Base-by-base conservation (phyloP, 192 early-diverging fungal species). In the Coemansia sp. region DNA sequence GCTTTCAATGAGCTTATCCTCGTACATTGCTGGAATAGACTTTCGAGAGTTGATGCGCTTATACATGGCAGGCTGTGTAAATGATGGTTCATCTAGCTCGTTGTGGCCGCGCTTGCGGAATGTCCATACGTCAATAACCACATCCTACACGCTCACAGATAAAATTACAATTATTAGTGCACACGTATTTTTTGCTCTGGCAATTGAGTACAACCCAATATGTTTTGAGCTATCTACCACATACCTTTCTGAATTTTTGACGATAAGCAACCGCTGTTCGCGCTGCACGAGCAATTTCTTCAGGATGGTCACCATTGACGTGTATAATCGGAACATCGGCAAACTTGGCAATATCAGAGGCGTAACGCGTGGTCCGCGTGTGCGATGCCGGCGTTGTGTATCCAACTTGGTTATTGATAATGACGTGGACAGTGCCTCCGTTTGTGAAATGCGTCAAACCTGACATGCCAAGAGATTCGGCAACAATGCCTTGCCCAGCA, bases 51-150 rank as follows among this genome's bases (percentile, higher is more conserved):
- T 84, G 60, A 98, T 97, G 46, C 86, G 87, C 60, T 88, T 87
- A 83, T 98, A 98, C 96, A 98, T 98, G 37, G 84, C 60, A 1
- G 96, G 96, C 75, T 98, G 96, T 0, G 96, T 98, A 74, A 93
- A 98, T 25, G 90, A 89, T 6, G 96, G 96, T 80, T 98, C 96
- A 67, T 98, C 96, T 21, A 98, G 71, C 64, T 98, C 96, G 62
- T 98, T 98, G 81, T 98, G 96, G 4, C 96, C 96, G 85, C 93
- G 91, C 34, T 93, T 89, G 64, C 96, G 90, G 85, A 95, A 98
- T 28, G 90, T 89, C 82, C 95, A 93, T 75, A 98, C 57, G 66
- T 98, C 96, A 54, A 98, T 82, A 40, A 98, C 93, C 22, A 96
- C 87, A 66, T 98, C 96, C 81, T 65, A 65, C 19, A 37, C 25